These are phyloP conservation scores for Phytophthora pinifolia DNA, from an alignment of 352 stramenopile genomes.

Conservation along the genomic window DNA sequence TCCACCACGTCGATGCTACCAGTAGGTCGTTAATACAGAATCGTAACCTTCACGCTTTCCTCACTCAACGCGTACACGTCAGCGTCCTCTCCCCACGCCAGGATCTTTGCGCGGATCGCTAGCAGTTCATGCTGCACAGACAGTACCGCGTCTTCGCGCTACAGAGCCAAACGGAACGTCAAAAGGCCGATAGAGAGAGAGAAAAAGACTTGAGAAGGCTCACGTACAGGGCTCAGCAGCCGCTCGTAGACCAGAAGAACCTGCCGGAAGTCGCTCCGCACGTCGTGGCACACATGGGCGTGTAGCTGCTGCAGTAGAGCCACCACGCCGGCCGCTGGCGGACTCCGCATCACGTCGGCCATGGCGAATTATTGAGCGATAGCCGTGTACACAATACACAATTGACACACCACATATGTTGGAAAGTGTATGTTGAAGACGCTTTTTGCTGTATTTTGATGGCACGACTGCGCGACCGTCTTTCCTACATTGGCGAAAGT, in stretches of 20 bases:
- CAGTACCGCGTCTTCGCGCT: slow-evolving; percentile 8
- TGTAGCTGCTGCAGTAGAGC: slow-evolving; percentile 47
- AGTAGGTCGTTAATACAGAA: slow-evolving; percentile 1
- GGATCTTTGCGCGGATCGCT: slow-evolving; percentile 25
- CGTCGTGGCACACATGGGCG: slow-evolving; percentile 20
- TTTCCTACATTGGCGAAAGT: slow-evolving; percentile 1
- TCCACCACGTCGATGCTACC: slow-evolving; percentile 35
- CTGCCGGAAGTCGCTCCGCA: slow-evolving; percentile 29
- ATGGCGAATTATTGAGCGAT: neutral
- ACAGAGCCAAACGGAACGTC: neutral
- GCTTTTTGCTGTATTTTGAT: neutral
- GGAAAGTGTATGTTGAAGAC: too few relatives aligned
- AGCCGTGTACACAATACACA: neutral
- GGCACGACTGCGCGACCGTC: neutral
- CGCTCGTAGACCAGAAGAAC: slow-evolving; percentile 45
- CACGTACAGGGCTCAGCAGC: slow-evolving; percentile 52
- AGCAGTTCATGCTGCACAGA: slow-evolving; percentile 27
- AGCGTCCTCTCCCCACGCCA: slow-evolving; percentile 13
- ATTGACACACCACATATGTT: too few relatives aligned
- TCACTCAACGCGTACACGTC: slow-evolving; percentile 22
- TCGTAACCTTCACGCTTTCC: neutral
- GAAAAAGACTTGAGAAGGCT: neutral
- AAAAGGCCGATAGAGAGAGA: neutral
- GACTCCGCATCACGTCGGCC: too few relatives aligned
- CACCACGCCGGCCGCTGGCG: slow-evolving; percentile 29